Percentiles rank a stretch among this genome's conserved stretches.
Conservation (phyloP, 164 flowering plant genomes). For the Cinnamomum micranthum region DNA sequence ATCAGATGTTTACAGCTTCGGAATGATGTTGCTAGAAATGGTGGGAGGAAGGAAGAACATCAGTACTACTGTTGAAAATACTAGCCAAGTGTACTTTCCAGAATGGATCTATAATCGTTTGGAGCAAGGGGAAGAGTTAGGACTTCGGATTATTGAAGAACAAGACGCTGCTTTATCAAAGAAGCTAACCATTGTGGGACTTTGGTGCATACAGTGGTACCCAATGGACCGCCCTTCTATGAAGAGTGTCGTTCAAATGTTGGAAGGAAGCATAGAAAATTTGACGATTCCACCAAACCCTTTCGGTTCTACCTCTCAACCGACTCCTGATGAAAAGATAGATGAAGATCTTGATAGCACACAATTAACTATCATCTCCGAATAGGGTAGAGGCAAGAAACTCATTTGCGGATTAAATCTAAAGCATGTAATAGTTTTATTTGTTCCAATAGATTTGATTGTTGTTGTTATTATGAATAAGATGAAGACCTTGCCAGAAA, state of each 20-base stretch:
- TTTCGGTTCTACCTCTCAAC: neutral
- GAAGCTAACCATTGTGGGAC: neutral
- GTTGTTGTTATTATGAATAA: too few species aligned
- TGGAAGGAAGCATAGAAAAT: constrained; percentile 1
- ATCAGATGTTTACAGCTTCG: constrained; percentile 8
- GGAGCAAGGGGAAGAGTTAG: neutral
- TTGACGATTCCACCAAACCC: constrained; percentile 5
- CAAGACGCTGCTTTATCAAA: neutral
- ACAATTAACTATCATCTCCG: neutral
- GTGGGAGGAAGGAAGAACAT: constrained; percentile 9
- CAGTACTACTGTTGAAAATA: neutral
- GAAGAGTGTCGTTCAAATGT: constrained; percentile 4
- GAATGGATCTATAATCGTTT: constrained; percentile 8
- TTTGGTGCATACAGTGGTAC: constrained; percentile 9
- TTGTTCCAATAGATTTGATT: too few species aligned
- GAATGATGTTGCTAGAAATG: constrained; percentile 3
- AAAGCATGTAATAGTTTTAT: too few species aligned
- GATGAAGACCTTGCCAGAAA: too few species aligned
- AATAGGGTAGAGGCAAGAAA: neutral
- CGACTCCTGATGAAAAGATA: neutral
- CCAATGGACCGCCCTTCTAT: constrained; percentile 4
- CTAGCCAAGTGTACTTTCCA: constrained; percentile 2
- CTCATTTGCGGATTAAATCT: too few species aligned
- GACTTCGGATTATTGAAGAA: neutral
- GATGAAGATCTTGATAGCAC: neutral